Evolutionary conservation across 1,284 basidiomycete genomes (phyloP), one percentile per base, ranked within the genome.

Genomic region (Moesziomyces antarcticus): DNA sequence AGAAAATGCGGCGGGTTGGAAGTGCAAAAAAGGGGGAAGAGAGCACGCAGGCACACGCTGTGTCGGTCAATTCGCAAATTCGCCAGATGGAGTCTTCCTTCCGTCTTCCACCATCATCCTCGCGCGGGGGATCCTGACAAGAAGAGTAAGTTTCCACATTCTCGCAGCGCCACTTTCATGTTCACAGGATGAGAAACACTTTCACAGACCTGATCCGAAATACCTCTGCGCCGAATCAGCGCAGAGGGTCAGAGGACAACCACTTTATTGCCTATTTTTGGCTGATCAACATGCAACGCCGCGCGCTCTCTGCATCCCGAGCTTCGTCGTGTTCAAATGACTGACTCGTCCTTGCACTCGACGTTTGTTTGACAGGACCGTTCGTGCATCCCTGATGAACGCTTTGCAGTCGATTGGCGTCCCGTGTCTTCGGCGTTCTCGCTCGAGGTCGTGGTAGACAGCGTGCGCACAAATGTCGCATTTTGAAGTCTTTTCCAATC

Each of bases 201-300:
- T 68, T 68, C 71, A 73, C 71, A 73, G 71, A 73, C 71, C 71
- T 73, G 71, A 73, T 73, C 71, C 71, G 71, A 73, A 55, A 68
- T 44, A 68, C 46, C 64, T 62, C 52, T 60, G 40, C 10, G 52
- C 55, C 59, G 63, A 72, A 72, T 72, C 69, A 66, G 54, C 57
- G 44, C 40, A 54, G 62, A 62, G 70, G 64, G 70, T 73, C 63
- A 63, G 70, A 73, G 70, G 70, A 73, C 63, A 73, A 73, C 56
- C 63, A 67, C 51, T 63, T 58, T 63, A 73, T 73, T 73, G 70
- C 70, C 70, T 64, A 51, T 60, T 58, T 66, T 73, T 63, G 56
- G 64, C 70, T 73, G 70, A 73, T 60, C 49, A 50, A 30, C 30
- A 30, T 30, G 9, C 2, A n/a, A 5, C 9, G 30, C 8, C 9